Evolutionary conservation across 129 eudicot species (phyloP).

Genomic region (Escallonia herrerae): DNA sequence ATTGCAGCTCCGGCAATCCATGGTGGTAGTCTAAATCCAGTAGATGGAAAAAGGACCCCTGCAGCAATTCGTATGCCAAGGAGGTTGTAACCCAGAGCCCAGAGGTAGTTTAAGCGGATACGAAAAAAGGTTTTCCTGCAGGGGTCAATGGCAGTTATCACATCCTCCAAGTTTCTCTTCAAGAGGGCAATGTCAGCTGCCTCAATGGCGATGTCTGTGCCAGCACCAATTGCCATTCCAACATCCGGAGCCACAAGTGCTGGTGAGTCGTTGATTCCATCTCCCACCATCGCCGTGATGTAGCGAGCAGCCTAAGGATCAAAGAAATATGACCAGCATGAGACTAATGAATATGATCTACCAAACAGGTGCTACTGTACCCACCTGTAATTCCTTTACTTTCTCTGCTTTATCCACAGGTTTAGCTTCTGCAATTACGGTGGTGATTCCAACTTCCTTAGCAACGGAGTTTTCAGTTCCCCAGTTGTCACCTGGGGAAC

Average conservation of each 20-base stretch:
- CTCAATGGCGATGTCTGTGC: constrained; percentile 58
- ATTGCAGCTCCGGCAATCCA: constrained; percentile 72
- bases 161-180: constrained; percentile 57
- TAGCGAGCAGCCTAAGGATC: constrained; percentile 33
- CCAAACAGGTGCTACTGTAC: neutral
- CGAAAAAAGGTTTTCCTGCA: constrained; percentile 48
- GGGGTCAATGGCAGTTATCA: constrained; percentile 50
- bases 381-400: constrained; percentile 71
- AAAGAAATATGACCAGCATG: neutral
- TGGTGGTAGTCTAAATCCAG: constrained; percentile 54
- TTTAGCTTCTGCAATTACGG: constrained; percentile 69
- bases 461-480: constrained; percentile 86
- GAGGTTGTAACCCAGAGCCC: constrained; percentile 56
- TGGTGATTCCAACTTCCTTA: constrained; percentile 55
- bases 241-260: constrained; percentile 60
- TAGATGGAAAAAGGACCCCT: constrained; percentile 42
- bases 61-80: constrained; percentile 61
- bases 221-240: constrained; percentile 62
- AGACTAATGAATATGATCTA: too few species aligned
- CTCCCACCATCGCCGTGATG: constrained; percentile 60
- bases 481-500: constrained; percentile 88
- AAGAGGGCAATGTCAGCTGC: constrained; percentile 60
- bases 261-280: constrained; percentile 61
- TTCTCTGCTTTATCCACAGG: constrained; percentile 75
- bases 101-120: constrained; percentile 45